Percentiles rank a stretch among this genome's conserved stretches.
These are phyloP conservation scores for Penicillium sp. DNA, from an alignment of 2,329 filamentous ascomycete genomes.

Conservation along the genomic window DNA sequence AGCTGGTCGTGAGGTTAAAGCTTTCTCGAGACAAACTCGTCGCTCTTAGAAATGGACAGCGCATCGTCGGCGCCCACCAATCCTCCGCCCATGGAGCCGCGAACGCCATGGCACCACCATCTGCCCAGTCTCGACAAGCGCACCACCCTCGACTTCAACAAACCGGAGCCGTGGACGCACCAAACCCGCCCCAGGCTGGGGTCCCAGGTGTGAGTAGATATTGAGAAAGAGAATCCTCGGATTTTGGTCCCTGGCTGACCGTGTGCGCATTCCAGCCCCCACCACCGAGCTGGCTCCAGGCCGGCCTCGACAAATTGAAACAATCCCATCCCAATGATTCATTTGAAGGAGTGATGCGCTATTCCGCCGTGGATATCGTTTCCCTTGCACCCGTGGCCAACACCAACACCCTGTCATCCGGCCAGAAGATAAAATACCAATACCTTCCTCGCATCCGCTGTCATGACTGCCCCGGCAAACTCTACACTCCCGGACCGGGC, in stretches of 20 bases:
- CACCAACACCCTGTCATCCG: slow-evolving; percentile 52
- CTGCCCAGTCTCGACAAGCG: slow-evolving; percentile 30
- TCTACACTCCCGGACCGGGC: slow-evolving; percentile 87
- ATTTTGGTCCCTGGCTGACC: slow-evolving; percentile 15
- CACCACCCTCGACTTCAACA: slow-evolving; percentile 35
- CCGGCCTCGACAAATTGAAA: slow-evolving; percentile 70
- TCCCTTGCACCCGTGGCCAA: slow-evolving; percentile 64
- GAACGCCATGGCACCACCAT: slow-evolving; percentile 52
- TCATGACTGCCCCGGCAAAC: slow-evolving; percentile 85
- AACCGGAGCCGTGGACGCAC: slow-evolving; percentile 47
- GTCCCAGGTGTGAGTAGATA: slow-evolving; percentile 45
- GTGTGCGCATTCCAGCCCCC: slow-evolving; percentile 60
- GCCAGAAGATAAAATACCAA: slow-evolving; percentile 68
- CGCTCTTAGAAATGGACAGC: slow-evolving; percentile 20
- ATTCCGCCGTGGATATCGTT: slow-evolving; percentile 72
- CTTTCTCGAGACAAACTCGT: slow-evolving; percentile 68
- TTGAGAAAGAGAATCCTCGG: slow-evolving; percentile 11
- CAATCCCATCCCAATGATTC: slow-evolving; percentile 71
- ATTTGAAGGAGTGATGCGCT: slow-evolving; percentile 90
- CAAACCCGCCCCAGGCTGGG: slow-evolving; percentile 42
- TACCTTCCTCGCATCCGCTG: slow-evolving; percentile 89
- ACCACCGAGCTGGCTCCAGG: slow-evolving; percentile 79
- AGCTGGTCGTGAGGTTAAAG: slow-evolving; percentile 70
- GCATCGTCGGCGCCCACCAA: slow-evolving; percentile 46
- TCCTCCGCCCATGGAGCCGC: slow-evolving; percentile 56